Conservation (phyloP, 2,329 filamentous ascomycete species). For the Leptographium procerum region DNA sequence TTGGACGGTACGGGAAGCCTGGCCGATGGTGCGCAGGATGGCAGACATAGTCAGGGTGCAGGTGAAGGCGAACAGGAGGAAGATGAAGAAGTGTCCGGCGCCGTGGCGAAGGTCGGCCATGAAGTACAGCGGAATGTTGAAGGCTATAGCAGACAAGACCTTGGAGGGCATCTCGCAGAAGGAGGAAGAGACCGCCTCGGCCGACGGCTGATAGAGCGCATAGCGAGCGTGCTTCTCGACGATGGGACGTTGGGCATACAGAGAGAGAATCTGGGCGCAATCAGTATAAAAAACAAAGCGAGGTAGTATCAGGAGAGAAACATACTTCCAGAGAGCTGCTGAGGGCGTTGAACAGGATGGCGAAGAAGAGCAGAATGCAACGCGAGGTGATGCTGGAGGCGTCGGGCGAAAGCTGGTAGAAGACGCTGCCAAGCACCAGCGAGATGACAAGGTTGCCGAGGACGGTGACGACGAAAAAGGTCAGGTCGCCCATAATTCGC, state of each 20-base stretch:
- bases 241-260: slow-evolving; percentile 82
- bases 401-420: slow-evolving; percentile 5
- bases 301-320: neutral
- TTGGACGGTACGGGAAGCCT: slow-evolving; percentile 56
- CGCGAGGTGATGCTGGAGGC: slow-evolving; percentile 41
- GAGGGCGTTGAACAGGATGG: slow-evolving; percentile 77
- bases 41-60: slow-evolving; percentile 72
- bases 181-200: slow-evolving; percentile 78
- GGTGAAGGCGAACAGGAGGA: slow-evolving; percentile 62
- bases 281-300: neutral
- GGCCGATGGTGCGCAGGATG: slow-evolving; percentile 74
- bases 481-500: slow-evolving; percentile 64
- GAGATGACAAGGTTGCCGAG: slow-evolving; percentile 55
- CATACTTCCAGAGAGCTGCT: slow-evolving; percentile 56
- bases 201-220: slow-evolving; percentile 85
- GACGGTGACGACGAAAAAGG: slow-evolving; percentile 55
- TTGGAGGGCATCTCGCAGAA: slow-evolving; percentile 79
- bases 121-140: slow-evolving; percentile 78
- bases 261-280: slow-evolving; percentile 51
- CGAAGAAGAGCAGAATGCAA: slow-evolving; percentile 75
- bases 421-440: slow-evolving; percentile 7
- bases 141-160: slow-evolving; percentile 57
- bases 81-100: slow-evolving; percentile 73
- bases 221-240: slow-evolving; percentile 85
- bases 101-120: slow-evolving; percentile 70